A percentile compares a stretch with the other conserved stretches of the same genome.
phyloP scores from a whole-genome alignment of 2,329 filamentous ascomycete species.

The Fusarium anguioides region DNA sequence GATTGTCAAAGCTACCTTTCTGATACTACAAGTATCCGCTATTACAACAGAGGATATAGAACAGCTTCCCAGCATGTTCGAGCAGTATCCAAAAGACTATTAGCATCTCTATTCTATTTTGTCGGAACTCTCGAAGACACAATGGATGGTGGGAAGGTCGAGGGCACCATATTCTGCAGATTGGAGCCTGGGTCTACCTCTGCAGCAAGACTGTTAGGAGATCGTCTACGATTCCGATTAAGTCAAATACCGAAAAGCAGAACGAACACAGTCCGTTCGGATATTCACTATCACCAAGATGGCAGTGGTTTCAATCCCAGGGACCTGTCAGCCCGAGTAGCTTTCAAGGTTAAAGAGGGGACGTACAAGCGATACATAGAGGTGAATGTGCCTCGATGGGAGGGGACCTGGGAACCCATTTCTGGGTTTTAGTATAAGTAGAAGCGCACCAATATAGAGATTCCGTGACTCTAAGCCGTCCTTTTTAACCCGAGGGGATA shows the following conservation, averaged over 20 bases:
- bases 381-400: neutral
- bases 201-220: neutral
- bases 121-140: neutral
- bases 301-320: neutral
- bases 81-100: constrained; percentile 7
- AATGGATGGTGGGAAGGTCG: fast-evolving
- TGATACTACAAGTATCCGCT: neutral
- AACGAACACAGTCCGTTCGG: neutral
- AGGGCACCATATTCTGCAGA: neutral
- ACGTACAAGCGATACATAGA: fast-evolving
- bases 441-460: neutral
- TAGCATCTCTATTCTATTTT: constrained; percentile 19
- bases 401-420: fast-evolving
- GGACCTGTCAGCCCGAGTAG: neutral
- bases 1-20: neutral
- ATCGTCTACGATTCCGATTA: neutral
- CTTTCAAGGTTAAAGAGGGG: fast-evolving
- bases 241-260: neutral
- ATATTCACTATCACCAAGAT: neutral
- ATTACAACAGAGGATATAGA: neutral
- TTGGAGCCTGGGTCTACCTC: neutral
- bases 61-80: constrained; percentile 1
- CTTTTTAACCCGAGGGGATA: neutral
- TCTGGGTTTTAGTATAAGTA: neutral
- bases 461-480: neutral